Evolutionary conservation across 2,329 filamentous ascomycete genomes (phyloP), one percentile per base, ranked within the genome.

Genomic region (Parastagonospora nodorum): DNA sequence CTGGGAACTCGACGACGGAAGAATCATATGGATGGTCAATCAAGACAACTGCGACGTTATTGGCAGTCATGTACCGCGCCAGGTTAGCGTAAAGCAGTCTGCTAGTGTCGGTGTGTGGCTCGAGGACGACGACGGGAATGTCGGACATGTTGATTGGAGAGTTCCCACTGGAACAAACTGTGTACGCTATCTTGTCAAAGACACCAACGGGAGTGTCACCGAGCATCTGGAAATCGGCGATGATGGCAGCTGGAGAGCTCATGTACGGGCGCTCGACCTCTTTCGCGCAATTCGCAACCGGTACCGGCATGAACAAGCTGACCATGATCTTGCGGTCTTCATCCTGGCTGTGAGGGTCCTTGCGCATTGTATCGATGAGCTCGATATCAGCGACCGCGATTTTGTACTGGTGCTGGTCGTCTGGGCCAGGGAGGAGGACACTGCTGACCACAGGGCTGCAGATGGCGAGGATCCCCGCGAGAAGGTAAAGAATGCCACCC

Each of bases 21-120:
- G 75, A 70, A 41, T 82, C 80, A 41, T 78, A 76, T 0, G 80
- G 74, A 43, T 82, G 80, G 48, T 83, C 81, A 19, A 83, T 65
- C 0, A 78, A 67, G 10, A 81, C 65, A 2, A 83, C 77, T 0
- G 75, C 67, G 42, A 75, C 78, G 0, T 80, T 80, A 5, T 75
- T 68, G 12, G 76, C 78, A 0, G 79, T 77, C 2, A 83, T 67
- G 3, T 77, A 74, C 2, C 74, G 73, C 1, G 78, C 77, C 50
- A 78, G 71, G 5, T 72, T 74, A 4, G 66, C 72, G 56, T 83
- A 79, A 1, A 80, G 39, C 1, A 78, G 60, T 1, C 80, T 69
- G 0, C 76, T 75, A 5, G 73, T 74, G 3, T 75, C 76, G 28
- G 75, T 68, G 3, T 78, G 81, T 1, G 80, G 75, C 0, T 77